These are phyloP conservation scores for Gamarada debralockiae DNA, from an alignment of 495 filamentous ascomycete species.

Conservation along the genomic window DNA sequence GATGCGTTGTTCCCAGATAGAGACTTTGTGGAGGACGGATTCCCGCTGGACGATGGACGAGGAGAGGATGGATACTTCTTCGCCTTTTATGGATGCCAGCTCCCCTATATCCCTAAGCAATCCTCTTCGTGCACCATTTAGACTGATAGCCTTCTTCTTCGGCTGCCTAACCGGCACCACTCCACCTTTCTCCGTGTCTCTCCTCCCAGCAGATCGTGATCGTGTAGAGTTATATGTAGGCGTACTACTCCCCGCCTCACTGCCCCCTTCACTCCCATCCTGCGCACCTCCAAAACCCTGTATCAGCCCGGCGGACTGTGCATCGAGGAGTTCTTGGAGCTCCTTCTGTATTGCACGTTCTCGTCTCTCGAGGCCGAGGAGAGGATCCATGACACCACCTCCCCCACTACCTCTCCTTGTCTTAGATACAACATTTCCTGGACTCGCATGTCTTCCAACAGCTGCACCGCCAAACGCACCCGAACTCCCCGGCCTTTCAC, in stretches of 20 bases:
- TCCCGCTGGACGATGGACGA: constrained; percentile 54
- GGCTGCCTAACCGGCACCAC: constrained; percentile 63
- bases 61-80: constrained; percentile 61
- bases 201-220: background rate
- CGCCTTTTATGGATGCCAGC: constrained; percentile 65
- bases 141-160: constrained; percentile 44
- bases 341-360: constrained; percentile 65
- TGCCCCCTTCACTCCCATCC: constrained; percentile 20
- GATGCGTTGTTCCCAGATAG: constrained; percentile 53
- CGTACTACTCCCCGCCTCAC: constrained; percentile 35
- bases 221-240: constrained; percentile 22
- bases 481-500: too few relatives aligned
- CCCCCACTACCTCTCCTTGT: background rate
- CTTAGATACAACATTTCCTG: too few relatives aligned
- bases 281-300: constrained; percentile 36
- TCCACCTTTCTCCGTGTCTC: constrained; percentile 29
- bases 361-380: constrained; percentile 37
- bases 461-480: background rate
- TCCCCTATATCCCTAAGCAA: constrained; percentile 69
- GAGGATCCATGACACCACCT: constrained; percentile 13
- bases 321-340: constrained; percentile 78
- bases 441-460: background rate
- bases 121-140: constrained; percentile 65
- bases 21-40: constrained; percentile 54
- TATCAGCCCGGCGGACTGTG: constrained; percentile 66